phyloP scores from a whole-genome alignment of 2,329 filamentous ascomycete genomes.

The Ophiostoma montium region DNA sequence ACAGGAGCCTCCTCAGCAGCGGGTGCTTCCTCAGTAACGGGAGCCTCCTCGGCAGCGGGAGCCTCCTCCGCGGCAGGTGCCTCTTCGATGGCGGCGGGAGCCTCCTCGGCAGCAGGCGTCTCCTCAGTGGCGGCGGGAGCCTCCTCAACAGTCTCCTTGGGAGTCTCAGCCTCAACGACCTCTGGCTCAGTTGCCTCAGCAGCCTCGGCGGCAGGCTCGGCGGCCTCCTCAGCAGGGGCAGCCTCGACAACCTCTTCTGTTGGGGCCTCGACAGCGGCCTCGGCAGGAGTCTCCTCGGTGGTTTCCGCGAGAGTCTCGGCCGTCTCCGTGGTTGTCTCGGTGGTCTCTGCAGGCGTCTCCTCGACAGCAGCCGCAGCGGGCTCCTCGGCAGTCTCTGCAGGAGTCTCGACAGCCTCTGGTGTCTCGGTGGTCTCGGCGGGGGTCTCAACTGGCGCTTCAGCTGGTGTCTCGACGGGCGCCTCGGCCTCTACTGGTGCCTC shows the following conservation, averaged over 20 bases:
- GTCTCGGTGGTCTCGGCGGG: not conserved
- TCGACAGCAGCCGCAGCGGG: not conserved
- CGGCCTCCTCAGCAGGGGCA: not conserved
- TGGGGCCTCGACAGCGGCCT: not conserved
- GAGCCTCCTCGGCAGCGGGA: not conserved
- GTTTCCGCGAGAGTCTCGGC: not conserved
- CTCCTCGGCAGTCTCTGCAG: not conserved
- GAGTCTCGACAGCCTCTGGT: not conserved
- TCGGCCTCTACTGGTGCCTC: too few relatives aligned
- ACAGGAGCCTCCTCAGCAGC: not conserved
- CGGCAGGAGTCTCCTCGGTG: not conserved
- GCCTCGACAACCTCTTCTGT: not conserved
- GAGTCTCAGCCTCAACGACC: not conserved
- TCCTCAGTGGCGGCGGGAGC: not conserved
- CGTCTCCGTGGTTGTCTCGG: not conserved
- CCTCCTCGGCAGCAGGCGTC: not conserved
- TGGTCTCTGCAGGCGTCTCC: not conserved
- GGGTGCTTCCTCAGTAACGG: not conserved
- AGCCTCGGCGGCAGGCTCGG: not conserved
- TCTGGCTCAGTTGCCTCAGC: not conserved
- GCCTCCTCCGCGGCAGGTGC: constrained; percentile 6
- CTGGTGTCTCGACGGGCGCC: not conserved
- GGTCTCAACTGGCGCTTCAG: not conserved
- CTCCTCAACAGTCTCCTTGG: constrained; percentile 9
- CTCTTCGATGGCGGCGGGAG: not conserved